phyloP scores from a whole-genome alignment of 2,329 filamentous ascomycete species.

The Sarocladium strictum region DNA sequence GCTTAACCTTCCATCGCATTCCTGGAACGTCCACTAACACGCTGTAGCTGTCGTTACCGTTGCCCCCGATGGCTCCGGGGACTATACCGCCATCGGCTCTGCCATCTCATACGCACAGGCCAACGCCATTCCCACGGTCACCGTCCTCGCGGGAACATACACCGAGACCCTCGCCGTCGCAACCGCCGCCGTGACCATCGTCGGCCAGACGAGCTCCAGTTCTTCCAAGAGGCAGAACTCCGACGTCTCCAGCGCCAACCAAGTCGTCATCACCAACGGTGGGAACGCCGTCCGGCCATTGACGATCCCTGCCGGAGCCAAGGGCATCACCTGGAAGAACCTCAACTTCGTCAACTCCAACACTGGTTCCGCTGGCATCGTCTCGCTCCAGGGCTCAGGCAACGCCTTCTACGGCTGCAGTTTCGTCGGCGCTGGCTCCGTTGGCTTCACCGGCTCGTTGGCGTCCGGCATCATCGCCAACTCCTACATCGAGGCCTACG shows the following conservation, averaged over 20 bases:
- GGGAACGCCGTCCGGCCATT: slow-evolving; percentile 16
- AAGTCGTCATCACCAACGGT: slow-evolving; percentile 41
- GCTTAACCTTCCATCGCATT: too few relatives aligned
- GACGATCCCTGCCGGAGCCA: slow-evolving; percentile 21
- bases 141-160: slow-evolving; percentile 39
- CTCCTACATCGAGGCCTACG: slow-evolving; percentile 22
- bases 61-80: slow-evolving; percentile 34
- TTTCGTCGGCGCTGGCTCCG: background rate
- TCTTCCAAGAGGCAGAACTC: slow-evolving; percentile 36
- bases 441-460: slow-evolving; percentile 12
- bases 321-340: slow-evolving; percentile 23
- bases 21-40: too few relatives aligned
- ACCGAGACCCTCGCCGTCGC: slow-evolving; percentile 31
- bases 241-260: slow-evolving; percentile 44
- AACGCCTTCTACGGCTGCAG: slow-evolving; percentile 33
- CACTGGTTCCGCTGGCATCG: slow-evolving; percentile 12
- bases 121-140: background rate
- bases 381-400: slow-evolving; percentile 28
- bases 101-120: slow-evolving; percentile 33
- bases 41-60: slow-evolving; percentile 30
- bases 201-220: slow-evolving; percentile 19
- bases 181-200: slow-evolving; percentile 32
- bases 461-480: slow-evolving; percentile 17
- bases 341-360: slow-evolving; percentile 20
- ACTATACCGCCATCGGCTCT: slow-evolving; percentile 37